Evolutionary conservation across 768 basidiomycete genomes (phyloP), one percentile per base, ranked within the genome.

Genomic region (Lactarius deliciosus): DNA sequence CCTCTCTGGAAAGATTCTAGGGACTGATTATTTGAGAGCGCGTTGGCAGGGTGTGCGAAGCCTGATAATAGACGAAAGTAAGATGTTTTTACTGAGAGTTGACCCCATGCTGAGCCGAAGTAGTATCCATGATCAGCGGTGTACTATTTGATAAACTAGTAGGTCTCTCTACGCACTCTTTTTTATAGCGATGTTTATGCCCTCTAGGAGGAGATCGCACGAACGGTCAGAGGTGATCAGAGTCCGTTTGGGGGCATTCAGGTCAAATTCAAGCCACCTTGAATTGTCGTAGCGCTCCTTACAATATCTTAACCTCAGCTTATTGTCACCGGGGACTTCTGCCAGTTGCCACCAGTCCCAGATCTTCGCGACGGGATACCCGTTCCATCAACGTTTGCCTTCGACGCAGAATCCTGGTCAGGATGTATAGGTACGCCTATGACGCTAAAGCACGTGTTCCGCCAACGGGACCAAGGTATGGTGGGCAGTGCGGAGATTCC

Each of bases 71-170:
- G 94, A 96, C 72, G 94, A 96, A 78, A 85, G 94, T 92, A 73
- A 70, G 84, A 76, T 55, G 41, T 20, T 45, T 55, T 61, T 53
- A 11, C 40, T 20, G n/a, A 13, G 34, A 34, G 11, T 60, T 57
- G 47, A 5, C 28, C 50, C 34, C 41, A 36, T n/a, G 61, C 57
- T 40, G 20, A 30, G n/a, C 28, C 28, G 16, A 25, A 15, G 18
- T 64, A 95, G 92, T 96, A 60, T 95, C 94, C 1, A 95, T 96
- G 94, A 84, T 96, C 28, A 91, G 94, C 68, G 92, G 89, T 3
- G 71, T 72, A 11, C 76, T 92, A 53, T 93, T 94, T 69, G 92
- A 96, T 75, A 94, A 91, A 73, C 82, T 96, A 64, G 90, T 89
- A 65, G 72, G 77, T 68, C 54, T 11, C 50, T 11, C 30, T 22